Percentiles rank a stretch among this genome's conserved stretches.
Conservation (phyloP, 2,329 filamentous ascomycete species). For the Talaromyces sp. region DNA sequence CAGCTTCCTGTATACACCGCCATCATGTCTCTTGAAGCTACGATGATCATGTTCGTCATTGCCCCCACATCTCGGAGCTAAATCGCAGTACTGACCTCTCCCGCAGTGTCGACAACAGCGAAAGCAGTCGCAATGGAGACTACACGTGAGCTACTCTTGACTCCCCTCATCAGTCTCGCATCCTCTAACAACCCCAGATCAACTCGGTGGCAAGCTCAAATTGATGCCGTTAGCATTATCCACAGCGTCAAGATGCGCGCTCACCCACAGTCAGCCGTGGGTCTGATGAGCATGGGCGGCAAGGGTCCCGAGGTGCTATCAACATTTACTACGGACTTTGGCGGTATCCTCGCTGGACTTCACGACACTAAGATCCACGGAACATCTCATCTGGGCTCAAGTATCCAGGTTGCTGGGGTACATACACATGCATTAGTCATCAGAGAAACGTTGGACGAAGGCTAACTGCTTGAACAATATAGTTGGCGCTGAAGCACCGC, state of each 20-base stretch:
- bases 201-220: slow-evolving; percentile 93
- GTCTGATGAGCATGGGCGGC: slow-evolving; percentile 98
- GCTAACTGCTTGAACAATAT: slow-evolving; percentile 16
- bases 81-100: slow-evolving; percentile 23
- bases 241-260: slow-evolving; percentile 94
- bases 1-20: slow-evolving; percentile 36
- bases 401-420: slow-evolving; percentile 93
- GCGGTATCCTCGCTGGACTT: slow-evolving; percentile 89
- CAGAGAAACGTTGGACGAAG: not conserved
- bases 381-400: slow-evolving; percentile 82
- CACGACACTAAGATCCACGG: slow-evolving; percentile 95
- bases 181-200: slow-evolving; percentile 61
- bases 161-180: not conserved
- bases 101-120: slow-evolving; percentile 89
- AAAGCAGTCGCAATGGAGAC: slow-evolving; percentile 96
- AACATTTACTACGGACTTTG: slow-evolving; percentile 93
- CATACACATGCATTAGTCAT: slow-evolving; percentile 38
- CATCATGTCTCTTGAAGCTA: slow-evolving; percentile 98
- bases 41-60: slow-evolving; percentile 78
- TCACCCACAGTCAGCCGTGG: slow-evolving; percentile 95
- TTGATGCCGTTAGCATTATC: slow-evolving; percentile 90
- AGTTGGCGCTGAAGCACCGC: slow-evolving; percentile 96
- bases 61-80: not conserved
- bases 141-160: slow-evolving; percentile 58
- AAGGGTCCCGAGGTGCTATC: slow-evolving; percentile 96